These are phyloP conservation scores for Globisporangium heterothallicum DNA, from an alignment of 352 stramenopile genomes.

Conservation along the genomic window DNA sequence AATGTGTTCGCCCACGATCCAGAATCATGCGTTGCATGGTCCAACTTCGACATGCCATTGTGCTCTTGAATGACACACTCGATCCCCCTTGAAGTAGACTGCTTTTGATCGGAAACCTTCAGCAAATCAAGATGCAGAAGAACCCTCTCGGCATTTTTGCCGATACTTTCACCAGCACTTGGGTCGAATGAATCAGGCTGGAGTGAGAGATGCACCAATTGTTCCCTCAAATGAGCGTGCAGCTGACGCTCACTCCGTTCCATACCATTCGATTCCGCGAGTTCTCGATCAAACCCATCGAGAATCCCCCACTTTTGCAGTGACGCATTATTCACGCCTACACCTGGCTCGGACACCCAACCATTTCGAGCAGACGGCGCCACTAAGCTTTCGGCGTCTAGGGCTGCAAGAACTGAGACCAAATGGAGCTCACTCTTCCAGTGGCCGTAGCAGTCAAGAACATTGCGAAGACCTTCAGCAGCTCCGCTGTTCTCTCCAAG, in stretches of 20 bases:
- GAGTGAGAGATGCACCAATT: constrained; percentile 24
- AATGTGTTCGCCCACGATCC: constrained; percentile 28
- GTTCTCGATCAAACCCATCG: constrained; percentile 4
- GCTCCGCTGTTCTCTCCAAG: constrained; percentile 16
- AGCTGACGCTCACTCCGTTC: constrained; percentile 1
- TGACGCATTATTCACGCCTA: background rate
- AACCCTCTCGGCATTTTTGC: constrained; percentile 27
- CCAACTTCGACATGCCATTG: constrained; percentile 9
- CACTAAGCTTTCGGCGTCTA: constrained; percentile 1
- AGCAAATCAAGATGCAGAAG: constrained; percentile 18
- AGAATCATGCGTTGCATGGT: constrained; percentile 30
- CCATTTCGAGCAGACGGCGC: background rate
- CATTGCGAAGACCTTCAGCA: constrained; percentile 21
- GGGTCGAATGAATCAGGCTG: constrained; percentile 25
- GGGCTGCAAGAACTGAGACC: constrained; percentile 20
- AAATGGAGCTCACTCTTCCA: constrained; percentile 36
- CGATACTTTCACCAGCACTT: constrained; percentile 29
- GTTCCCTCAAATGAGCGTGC: constrained; percentile 10
- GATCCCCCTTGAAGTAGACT: background rate
- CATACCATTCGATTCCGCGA: background rate
- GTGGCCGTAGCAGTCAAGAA: constrained; percentile 25
- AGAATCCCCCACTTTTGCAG: constrained; percentile 27
- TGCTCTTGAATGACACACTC: background rate
- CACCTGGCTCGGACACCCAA: background rate
- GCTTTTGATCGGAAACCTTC: background rate